A percentile compares a stretch with the other conserved stretches of the same genome.
phyloP scores from a whole-genome alignment of 345 rosid genomes.

The Euphorbia lathyris region DNA sequence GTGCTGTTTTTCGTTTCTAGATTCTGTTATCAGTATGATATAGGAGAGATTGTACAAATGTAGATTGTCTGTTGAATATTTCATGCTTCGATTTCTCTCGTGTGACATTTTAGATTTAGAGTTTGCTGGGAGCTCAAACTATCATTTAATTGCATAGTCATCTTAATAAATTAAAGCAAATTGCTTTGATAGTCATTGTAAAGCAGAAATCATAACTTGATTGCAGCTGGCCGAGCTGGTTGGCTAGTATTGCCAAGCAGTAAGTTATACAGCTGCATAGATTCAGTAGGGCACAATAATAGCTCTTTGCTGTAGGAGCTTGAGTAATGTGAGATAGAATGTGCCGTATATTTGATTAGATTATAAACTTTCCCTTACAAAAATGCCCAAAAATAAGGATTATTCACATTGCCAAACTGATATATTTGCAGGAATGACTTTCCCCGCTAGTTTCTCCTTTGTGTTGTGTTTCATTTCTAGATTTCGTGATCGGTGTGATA shows the following conservation, averaged over 20 bases:
- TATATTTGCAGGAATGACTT: no score
- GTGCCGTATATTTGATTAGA: conserved; percentile 33
- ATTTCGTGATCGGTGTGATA: not conserved
- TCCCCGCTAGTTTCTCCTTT: no score
- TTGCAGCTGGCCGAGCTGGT: conserved; percentile 64
- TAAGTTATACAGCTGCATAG: conserved; percentile 78
- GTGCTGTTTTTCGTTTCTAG: not conserved
- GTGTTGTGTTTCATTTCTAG: not conserved
- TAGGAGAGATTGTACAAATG: no score
- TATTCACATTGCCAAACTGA: not conserved
- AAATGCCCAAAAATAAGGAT: not conserved
- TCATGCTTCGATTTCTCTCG: not conserved
- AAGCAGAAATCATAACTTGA: not conserved
- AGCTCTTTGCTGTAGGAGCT: conserved; percentile 64
- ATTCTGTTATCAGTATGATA: not conserved
- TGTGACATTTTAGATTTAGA: no score
- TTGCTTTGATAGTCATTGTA: not conserved
- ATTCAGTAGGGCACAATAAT: conserved; percentile 51
- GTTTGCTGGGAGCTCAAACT: no score
- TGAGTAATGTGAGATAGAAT: conserved; percentile 54
- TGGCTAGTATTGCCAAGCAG: conserved; percentile 74
- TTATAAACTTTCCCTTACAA: not conserved
- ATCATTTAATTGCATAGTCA: conserved; percentile 18
- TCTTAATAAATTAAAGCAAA: no score
- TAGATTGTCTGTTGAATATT: not conserved